Percentiles rank a stretch among this genome's conserved stretches.
These are phyloP conservation scores for Trifolium fragiferum DNA, from an alignment of 306 rosid genomes.

Conservation along the genomic window DNA sequence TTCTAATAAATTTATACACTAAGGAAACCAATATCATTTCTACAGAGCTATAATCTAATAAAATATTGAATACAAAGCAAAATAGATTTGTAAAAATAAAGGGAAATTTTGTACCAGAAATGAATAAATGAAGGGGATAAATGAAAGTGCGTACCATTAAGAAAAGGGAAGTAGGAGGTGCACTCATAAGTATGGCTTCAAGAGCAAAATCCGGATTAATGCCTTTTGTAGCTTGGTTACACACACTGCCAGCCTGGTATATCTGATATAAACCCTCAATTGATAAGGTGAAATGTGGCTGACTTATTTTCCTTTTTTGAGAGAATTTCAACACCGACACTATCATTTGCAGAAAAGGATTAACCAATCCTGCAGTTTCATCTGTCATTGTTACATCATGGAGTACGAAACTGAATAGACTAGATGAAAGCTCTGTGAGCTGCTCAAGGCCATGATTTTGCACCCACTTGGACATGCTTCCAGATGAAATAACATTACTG, in stretches of 20 bases:
- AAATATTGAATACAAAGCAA: constrained; percentile 3
- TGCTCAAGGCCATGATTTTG: constrained; percentile 80
- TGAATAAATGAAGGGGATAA: constrained; percentile 17
- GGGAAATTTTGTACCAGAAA: constrained; percentile 8
- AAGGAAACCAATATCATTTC: constrained; percentile 22
- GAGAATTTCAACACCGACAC: constrained; percentile 62
- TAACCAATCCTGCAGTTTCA: constrained; percentile 52
- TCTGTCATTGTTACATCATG: constrained; percentile 49
- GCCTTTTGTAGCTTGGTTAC: constrained; percentile 38
- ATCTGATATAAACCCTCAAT: constrained; percentile 66
- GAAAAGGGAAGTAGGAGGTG: constrained; percentile 61
- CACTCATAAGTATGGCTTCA: constrained; percentile 70
- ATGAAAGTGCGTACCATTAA: constrained; percentile 57
- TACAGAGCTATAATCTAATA: constrained; percentile 29
- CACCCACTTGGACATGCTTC: constrained; percentile 77
- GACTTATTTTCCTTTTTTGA: constrained; percentile 67
- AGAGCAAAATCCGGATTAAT: constrained; percentile 59
- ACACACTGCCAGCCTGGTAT: constrained; percentile 49
- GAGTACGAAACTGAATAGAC: constrained; percentile 58
- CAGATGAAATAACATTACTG: constrained; percentile 60
- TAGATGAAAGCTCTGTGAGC: constrained; percentile 72
- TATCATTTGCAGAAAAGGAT: constrained; percentile 61
- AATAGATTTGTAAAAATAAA: constrained; percentile 15
- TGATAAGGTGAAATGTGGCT: constrained; percentile 81
- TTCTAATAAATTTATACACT: not conserved